Base-by-base conservation (phyloP, 176 grass and related monocot species). In the Urochloa ruziziensis region DNA sequence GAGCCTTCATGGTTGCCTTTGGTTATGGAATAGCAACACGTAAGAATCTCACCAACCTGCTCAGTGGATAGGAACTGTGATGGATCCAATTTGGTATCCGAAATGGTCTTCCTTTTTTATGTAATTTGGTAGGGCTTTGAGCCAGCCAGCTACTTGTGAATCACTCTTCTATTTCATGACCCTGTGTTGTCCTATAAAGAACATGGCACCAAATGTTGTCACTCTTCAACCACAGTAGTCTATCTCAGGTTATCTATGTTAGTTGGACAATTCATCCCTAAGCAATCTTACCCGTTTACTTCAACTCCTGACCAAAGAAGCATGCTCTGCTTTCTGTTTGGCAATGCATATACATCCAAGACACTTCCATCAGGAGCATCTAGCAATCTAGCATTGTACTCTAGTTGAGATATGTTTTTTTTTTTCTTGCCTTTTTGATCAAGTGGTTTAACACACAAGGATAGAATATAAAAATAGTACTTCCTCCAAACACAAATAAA, bases 231-330 rank as follows among this genome's bases (percentile, higher is more conserved):
- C 27, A 72, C 25, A 67, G 13, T n/a, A 7, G 7, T 56, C 8
- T 62, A n/a, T 79, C 30, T 44, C 29, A 79, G 32, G 65, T 40
- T 46, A 80, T 86, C 47, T 17, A 25, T 63, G 32, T 63, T 74
- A 66, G 77, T 66, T 80, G 67, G 68, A 80, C 25, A 80, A 56
- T 64, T 86, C 68, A 65, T 74, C 18, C 35, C 47, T 25, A 86
- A 57, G 84, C 84, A 66, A 80, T 19, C 58, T 65, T 79, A 68
- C 37, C 67, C 59, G 10, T 75, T 21, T 44, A 57, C 63, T 60
- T 77, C 27, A 60, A 21, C 67, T 77, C 75, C 3, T 57, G 6
- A 34, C 47, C 18, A 68, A 76, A 43, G 59, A 58, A 67, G 34
- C 67, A 53, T 53, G 24, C 17, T 63, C 51, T 46, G 18, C 25